Evolutionary conservation across 108 stramenopile species (phyloP).

Genomic region (Cyclostephanos invisitatus): DNA sequence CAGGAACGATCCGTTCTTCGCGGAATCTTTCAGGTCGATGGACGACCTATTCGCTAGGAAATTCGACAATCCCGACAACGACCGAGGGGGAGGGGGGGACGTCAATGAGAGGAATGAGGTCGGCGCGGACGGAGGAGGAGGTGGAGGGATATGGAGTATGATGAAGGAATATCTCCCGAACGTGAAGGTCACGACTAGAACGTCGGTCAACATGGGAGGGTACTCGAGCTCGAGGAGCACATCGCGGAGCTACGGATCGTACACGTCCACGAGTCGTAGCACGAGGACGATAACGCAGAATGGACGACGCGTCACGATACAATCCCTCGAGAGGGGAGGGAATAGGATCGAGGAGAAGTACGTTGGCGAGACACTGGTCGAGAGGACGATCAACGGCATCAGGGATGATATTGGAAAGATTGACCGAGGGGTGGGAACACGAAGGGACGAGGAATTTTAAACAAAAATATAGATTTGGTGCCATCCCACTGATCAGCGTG

Average conservation of each 20-base stretch:
- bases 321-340: constrained; percentile 61
- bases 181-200: constrained; percentile 30
- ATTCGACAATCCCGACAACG: constrained; percentile 20
- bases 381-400: constrained; percentile 58
- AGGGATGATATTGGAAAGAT: constrained; percentile 30
- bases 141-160: constrained; percentile 47
- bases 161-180: constrained; percentile 36
- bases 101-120: neutral
- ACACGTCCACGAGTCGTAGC: constrained; percentile 42
- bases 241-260: constrained; percentile 16
- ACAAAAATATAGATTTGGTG: neutral
- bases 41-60: constrained; percentile 56
- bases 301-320: constrained; percentile 53
- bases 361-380: constrained; percentile 39
- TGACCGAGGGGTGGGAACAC: neutral
- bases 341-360: constrained; percentile 62
- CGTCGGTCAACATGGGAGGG: constrained; percentile 18
- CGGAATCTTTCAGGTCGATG: constrained; percentile 54
- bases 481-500: too few species aligned
- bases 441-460: neutral
- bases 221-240: constrained; percentile 10
- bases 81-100: neutral
- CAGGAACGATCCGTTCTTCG: constrained; percentile 70
- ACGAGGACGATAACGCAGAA: constrained; percentile 42
- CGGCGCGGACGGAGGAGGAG: constrained; percentile 42